Evolutionary conservation across 108 stramenopile genomes (phyloP).

Genomic region (Pseudonitzschia multiseries): DNA sequence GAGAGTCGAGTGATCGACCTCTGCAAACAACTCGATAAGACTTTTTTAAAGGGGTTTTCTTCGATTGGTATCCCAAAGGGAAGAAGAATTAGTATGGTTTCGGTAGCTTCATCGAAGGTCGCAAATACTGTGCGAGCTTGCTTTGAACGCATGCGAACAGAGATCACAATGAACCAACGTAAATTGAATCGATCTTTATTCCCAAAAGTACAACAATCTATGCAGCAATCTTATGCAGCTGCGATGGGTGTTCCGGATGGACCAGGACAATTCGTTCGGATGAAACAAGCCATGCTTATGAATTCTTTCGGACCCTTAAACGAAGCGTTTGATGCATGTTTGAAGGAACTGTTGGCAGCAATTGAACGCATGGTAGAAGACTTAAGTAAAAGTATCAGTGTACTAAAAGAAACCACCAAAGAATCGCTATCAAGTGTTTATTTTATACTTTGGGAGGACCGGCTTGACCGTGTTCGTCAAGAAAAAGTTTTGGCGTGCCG

Average conservation of each 20-base stretch:
- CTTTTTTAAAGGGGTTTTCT: conserved; percentile 20
- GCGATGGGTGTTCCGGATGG: conserved; percentile 33
- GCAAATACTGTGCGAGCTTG: conserved; percentile 32
- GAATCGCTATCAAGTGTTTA: conserved; percentile 35
- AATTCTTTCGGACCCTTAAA: conserved; percentile 19
- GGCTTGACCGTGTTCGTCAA: conserved; percentile 33
- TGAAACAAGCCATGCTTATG: conserved; percentile 34
- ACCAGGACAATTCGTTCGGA: conserved; percentile 34
- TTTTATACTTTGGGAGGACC: conserved; percentile 45
- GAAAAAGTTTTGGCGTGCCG: conserved; percentile 31
- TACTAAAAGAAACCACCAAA: conserved; percentile 17
- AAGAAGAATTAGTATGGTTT: conserved; percentile 19
- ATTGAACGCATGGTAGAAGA: conserved; percentile 29
- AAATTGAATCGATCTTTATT: conserved; percentile 39
- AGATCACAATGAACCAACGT: conserved; percentile 21
- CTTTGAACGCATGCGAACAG: conserved; percentile 23
- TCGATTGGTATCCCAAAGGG: neutral
- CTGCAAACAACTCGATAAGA: conserved; percentile 11
- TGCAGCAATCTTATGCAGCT: conserved; percentile 34
- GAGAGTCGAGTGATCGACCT: conserved; percentile 26
- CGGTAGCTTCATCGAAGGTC: conserved; percentile 28
- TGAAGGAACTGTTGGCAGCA: conserved; percentile 26
- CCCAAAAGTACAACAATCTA: conserved; percentile 35
- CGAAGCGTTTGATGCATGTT: conserved; percentile 36
- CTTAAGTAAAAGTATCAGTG: conserved; percentile 17